Evolutionary conservation across 495 filamentous ascomycete species (phyloP).

Genomic region (Penicillium ochrochloron): DNA sequence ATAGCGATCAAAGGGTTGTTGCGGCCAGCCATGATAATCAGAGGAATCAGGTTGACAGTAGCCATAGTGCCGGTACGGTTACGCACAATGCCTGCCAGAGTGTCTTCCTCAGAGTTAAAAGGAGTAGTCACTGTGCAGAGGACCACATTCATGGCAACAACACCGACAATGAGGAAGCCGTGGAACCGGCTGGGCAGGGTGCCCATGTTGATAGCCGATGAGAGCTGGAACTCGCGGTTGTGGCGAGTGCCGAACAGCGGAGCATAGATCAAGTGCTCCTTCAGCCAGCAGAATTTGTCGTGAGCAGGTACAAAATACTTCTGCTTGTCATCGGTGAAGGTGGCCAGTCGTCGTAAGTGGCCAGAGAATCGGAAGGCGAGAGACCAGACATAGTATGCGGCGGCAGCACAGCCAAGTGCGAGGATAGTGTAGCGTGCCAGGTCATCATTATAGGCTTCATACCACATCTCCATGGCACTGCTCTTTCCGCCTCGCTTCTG

Average conservation of each 20-base stretch:
- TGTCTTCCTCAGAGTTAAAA: slow-evolving; percentile 47
- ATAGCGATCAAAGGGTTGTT: slow-evolving; percentile 71
- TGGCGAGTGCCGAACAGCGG: slow-evolving; percentile 82
- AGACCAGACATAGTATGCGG: slow-evolving; percentile 56
- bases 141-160: slow-evolving; percentile 76
- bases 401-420: slow-evolving; percentile 56
- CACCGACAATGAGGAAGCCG: slow-evolving; percentile 67
- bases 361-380: slow-evolving; percentile 53
- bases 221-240: slow-evolving; percentile 83
- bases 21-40: slow-evolving; percentile 67
- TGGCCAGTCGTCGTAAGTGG: slow-evolving; percentile 76
- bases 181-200: slow-evolving; percentile 87
- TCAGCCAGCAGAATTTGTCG: slow-evolving; percentile 63
- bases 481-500: slow-evolving; percentile 33
- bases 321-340: slow-evolving; percentile 72
- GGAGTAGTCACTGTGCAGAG: slow-evolving; percentile 77
- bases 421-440: slow-evolving; percentile 47
- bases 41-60: slow-evolving; percentile 78
- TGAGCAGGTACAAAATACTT: slow-evolving; percentile 60
- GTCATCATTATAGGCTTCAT: slow-evolving; percentile 45
- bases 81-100: slow-evolving; percentile 60
- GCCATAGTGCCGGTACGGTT: slow-evolving; percentile 79
- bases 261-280: slow-evolving; percentile 81
- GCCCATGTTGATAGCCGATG: slow-evolving; percentile 78
- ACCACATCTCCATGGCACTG: slow-evolving; percentile 27